These are phyloP conservation scores for Colletotrichum sp. DNA, from an alignment of 2,329 filamentous ascomycete genomes.

Conservation along the genomic window DNA sequence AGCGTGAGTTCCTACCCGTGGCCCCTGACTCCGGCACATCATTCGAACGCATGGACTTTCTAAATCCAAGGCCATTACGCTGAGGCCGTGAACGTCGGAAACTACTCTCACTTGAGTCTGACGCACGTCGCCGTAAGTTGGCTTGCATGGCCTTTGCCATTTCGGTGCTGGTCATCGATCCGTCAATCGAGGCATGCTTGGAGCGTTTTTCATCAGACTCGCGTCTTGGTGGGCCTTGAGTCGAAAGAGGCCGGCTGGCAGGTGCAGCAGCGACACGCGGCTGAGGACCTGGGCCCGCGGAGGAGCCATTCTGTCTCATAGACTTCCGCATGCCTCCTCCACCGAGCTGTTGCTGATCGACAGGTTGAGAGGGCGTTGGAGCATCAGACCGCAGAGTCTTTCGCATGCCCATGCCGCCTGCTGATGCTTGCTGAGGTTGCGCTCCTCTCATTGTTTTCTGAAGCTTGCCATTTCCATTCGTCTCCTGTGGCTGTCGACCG, in stretches of 20 bases:
- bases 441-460: slow-evolving; percentile 53
- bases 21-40: slow-evolving; percentile 46
- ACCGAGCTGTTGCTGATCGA: neutral
- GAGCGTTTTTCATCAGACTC: neutral
- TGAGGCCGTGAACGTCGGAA: slow-evolving; percentile 70
- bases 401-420: slow-evolving; percentile 26
- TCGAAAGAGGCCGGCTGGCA: neutral
- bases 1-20: slow-evolving; percentile 41
- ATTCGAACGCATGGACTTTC: slow-evolving; percentile 71
- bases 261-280: neutral
- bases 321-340: slow-evolving; percentile 34
- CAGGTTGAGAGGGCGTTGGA: neutral
- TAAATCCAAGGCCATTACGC: slow-evolving; percentile 65
- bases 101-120: slow-evolving; percentile 79
- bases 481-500: slow-evolving; percentile 1
- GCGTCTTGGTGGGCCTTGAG: neutral
- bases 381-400: slow-evolving; percentile 24
- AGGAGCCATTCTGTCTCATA: slow-evolving; percentile 21
- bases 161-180: slow-evolving; percentile 19
- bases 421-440: slow-evolving; percentile 19
- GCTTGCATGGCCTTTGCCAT: slow-evolving; percentile 29
- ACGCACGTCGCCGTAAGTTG: slow-evolving; percentile 56
- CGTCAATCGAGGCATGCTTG: slow-evolving; percentile 7
- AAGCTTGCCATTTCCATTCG: slow-evolving; percentile 34
- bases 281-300: neutral